Evolutionary conservation across 176 grass and related monocot genomes (phyloP), one percentile per base, ranked within the genome.

Genomic region (Saccharum spontaneum): DNA sequence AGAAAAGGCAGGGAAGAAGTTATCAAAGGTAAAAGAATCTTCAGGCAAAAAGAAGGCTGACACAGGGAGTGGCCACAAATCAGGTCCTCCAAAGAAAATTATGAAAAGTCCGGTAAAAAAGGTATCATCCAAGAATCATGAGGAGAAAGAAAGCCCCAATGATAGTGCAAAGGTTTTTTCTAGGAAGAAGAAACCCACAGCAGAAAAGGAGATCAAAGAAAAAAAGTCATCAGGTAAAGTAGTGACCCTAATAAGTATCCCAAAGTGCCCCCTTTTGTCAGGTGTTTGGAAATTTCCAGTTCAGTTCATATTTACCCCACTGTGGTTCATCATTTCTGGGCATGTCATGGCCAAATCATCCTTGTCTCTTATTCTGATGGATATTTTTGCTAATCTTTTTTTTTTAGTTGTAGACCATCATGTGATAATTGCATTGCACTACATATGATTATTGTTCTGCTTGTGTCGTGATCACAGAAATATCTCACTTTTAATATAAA

Each of bases 131-230:
- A 91, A 90, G 75, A 49, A 59, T 78, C 74, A 77, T 54, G 90
- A 94, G 75, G 88, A 81, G 82, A 75, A 84, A 72, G 86, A 71
- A 38, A 87, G 77, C 40, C 84, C 59, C n/a, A 79, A 91, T 44
- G 83, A 78, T 22, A 89, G 85, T 83, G 75, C 84, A 75, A 97
- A 99, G 75, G 94, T 99, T 74, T 94, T 99, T 83, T 97, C 92
- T 79, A 95, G 97, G 79, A 99, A 99, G 82, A 99, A 80, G 76
- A 99, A 86, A 82, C 30, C 68, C 52, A 71, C 67, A 31, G 64
- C 75, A 52, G 91, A 82, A 85, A 88, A 83, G 75, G 80, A 86
- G 14, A 79, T 65, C 50, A 92, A 99, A 75, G 91, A 90, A 62
- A 97, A 90, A 76, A 92, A 86, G 75, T 78, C 87, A 79, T 88